Evolutionary conservation across 176 grass and related monocot genomes (phyloP), one percentile per base, ranked within the genome.

Genomic region (Panicum miliaceum): DNA sequence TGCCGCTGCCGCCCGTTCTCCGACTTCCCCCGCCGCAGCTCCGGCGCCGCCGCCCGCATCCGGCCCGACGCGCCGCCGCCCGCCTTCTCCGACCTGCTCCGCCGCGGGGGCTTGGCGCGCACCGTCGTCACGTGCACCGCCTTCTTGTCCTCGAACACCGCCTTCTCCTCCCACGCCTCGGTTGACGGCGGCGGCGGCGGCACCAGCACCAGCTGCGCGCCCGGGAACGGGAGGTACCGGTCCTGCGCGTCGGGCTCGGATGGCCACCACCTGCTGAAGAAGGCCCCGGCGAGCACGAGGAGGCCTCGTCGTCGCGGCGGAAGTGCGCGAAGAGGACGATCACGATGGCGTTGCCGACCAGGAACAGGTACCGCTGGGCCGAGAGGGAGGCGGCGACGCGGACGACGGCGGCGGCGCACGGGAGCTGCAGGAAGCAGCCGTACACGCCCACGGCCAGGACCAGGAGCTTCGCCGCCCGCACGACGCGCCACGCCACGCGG

Each of bases 131-230:
- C 84, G 43, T 79, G 79, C 43, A 89, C 84, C 37, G 70, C 75
- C 45, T 84, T 43, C 85, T 94, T 97, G 85, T 94, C 95, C 75
- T 86, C 83, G 86, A 88, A 85, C 60, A 81, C 73, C 35, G 20
- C 67, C 36, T 63, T 14, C 25, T 53, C 71, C 18, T 12, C 73
- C 41, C 45, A 40, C 50, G 42, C 67, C 19, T 78, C 4, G 59
- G 25, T 60, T 34, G 74, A 62, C 11, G 88, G 84, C n/a, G 54
- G 54, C 54, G 22, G 53, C 53, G 20, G 54, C 48, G 48, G 48
- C 51, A 76, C 12, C 41, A 40, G 73, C 32, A 34, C 47, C 50
- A 51, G 84, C 46, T 12, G 64, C 18, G 82, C 57, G 43, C 11
- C 54, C 35, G n/a, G 45, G 23, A 75, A 85, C 16, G 40, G 65